Base-by-base conservation (phyloP, 768 basidiomycete species). In the Chiua virens region DNA sequence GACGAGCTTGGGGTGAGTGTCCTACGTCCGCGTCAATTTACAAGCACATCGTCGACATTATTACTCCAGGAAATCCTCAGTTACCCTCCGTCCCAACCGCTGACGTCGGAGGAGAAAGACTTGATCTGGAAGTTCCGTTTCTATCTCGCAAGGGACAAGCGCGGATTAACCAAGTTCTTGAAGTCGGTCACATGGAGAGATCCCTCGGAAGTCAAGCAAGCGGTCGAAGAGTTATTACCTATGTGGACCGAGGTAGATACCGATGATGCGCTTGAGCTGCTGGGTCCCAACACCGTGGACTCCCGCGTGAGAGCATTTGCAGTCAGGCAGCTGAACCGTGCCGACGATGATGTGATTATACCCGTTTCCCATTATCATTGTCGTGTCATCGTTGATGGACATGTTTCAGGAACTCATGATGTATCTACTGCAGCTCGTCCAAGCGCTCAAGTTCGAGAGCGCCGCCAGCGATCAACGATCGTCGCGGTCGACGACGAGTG, bases 51-150 rank as follows among this genome's bases (percentile, higher is more conserved):
- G 7, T 39, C 30, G 20, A 49, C 20, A 17, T 45, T 27, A 30
- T 38, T n/a, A 4, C 41, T 21, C 0, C 56, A 98, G 94, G 83
- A 86, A 54, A 92, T 99, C 42, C 81, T 99, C 45, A 85, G 85
- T 45, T 93, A 98, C 57, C 86, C 95, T 1, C 97, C 97, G 0
- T 95, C 89, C 52, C 90, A 87, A 52, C 78, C 80, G 10, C 76
- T 99, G 8, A 89, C 83, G 4, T 85, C 92, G 0, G 90, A 94
- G 62, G 96, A 98, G 71, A 97, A 96, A 64, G 96, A 98, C 59
- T 75, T 95, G 37, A 86, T 98, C 35, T 99, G 97, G 97, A 95
- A 96, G 68, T 99, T 96, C 78, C 83, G 97, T n/a, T 99, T 98
- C 73, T 98, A 97, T 58, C 84, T 99, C 11, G 83, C 87, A 3